A percentile compares a stretch with the other conserved stretches of the same genome.
These are phyloP conservation scores for Nakazawaea wyomingensis DNA, from an alignment of 805 yeast genomes.

Conservation along the genomic window DNA sequence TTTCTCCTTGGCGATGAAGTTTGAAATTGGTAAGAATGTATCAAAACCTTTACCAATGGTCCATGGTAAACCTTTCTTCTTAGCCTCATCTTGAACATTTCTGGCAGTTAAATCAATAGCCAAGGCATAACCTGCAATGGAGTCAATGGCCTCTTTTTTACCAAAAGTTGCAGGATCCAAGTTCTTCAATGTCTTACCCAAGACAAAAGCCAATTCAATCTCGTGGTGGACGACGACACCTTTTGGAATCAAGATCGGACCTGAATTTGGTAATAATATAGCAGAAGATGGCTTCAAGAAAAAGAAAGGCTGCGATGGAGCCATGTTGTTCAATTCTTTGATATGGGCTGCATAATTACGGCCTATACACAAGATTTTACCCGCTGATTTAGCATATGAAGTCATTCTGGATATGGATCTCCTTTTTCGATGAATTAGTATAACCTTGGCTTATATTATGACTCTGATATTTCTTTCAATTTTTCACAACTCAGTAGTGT, in stretches of 20 bases:
- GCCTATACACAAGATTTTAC: constrained; percentile 90
- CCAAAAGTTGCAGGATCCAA: constrained; percentile 51
- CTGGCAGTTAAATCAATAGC: constrained; percentile 95
- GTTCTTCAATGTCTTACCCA: constrained; percentile 61
- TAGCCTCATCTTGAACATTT: constrained; percentile 92
- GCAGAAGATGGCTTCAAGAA: constrained; percentile 87
- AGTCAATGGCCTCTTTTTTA: constrained; percentile 63
- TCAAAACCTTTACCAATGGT: constrained; percentile 94
- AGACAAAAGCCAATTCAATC: constrained; percentile 79
- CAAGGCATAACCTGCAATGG: constrained; percentile 82
- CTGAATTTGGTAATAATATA: constrained; percentile 57
- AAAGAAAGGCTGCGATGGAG: constrained; percentile 86
- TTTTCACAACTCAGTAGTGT: neutral
- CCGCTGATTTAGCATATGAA: constrained; percentile 51
- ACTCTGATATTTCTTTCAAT: too few species aligned
- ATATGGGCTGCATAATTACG: constrained; percentile 97
- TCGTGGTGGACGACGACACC: constrained; percentile 87
- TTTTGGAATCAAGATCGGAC: constrained; percentile 78
- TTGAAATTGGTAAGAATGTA: constrained; percentile 86
- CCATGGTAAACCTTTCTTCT: constrained; percentile 95
- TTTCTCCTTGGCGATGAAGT: constrained; percentile 56
- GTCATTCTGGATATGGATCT: too few species aligned
- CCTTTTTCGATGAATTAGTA: too few species aligned
- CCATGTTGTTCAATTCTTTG: constrained; percentile 75
- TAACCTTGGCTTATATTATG: too few species aligned